phyloP scores from a whole-genome alignment of 2,329 filamentous ascomycete genomes.

The Pseudocercospora musae region DNA sequence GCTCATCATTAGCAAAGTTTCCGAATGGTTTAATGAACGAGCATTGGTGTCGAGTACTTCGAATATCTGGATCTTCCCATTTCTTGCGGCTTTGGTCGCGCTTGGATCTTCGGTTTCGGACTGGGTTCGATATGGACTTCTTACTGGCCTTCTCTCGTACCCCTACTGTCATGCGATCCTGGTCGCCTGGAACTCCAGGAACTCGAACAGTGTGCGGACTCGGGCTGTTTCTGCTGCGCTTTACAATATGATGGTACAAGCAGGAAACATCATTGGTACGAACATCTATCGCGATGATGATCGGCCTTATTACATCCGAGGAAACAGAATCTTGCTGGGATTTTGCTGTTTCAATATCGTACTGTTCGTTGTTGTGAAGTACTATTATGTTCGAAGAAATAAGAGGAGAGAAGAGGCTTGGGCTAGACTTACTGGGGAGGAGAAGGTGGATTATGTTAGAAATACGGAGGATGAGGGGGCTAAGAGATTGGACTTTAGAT shows the following conservation, averaged over 20 bases:
- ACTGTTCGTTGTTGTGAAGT: constrained; percentile 33
- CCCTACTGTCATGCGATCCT: constrained; percentile 46
- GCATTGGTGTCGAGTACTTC: constrained; percentile 46
- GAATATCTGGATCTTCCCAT: constrained; percentile 57
- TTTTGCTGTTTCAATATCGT: constrained; percentile 34
- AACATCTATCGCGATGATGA: constrained; percentile 52
- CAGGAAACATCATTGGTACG: constrained; percentile 45
- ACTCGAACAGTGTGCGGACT: constrained; percentile 43
- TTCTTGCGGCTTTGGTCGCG: constrained; percentile 50
- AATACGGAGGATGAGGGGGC: constrained; percentile 38
- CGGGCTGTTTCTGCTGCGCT: constrained; percentile 43
- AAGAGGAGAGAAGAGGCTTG: constrained; percentile 33
- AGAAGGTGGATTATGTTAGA: constrained; percentile 36
- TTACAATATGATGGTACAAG: constrained; percentile 43
- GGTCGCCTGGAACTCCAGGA: constrained; percentile 43
- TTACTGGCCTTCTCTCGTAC: constrained; percentile 41
- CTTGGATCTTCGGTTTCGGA: constrained; percentile 27
- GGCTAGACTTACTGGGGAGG: constrained; percentile 38
- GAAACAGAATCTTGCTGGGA: constrained; percentile 37
- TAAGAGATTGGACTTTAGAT: constrained; percentile 36
- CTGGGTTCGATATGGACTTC: constrained; percentile 40
- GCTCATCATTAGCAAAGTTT: constrained; percentile 50
- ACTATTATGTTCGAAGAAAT: constrained; percentile 36
- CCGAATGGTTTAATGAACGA: constrained; percentile 50
- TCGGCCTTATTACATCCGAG: constrained; percentile 43